A percentile compares a stretch with the other conserved stretches of the same genome.
Conservation (phyloP, 495 filamentous ascomycete species). For the Pyronema omphalodes region DNA sequence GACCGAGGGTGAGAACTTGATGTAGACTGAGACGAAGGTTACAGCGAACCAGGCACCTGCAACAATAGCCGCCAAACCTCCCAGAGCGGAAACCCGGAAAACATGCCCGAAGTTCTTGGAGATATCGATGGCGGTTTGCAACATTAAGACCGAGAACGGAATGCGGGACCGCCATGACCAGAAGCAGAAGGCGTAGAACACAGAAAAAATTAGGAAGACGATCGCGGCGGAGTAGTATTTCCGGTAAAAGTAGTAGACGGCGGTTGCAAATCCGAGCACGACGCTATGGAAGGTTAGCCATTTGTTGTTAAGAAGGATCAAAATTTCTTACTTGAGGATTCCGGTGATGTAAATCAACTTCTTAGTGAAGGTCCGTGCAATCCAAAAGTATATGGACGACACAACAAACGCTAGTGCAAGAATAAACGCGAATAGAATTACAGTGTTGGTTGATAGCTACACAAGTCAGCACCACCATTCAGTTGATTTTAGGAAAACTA, state of each 20-base stretch:
- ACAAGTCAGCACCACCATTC: background rate
- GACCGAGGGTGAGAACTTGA: slow-evolving; percentile 51
- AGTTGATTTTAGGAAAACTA: background rate
- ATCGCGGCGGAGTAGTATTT: slow-evolving; percentile 68
- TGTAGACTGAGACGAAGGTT: slow-evolving; percentile 50
- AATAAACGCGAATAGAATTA: slow-evolving; percentile 66
- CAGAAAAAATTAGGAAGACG: slow-evolving; percentile 62
- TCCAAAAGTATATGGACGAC: slow-evolving; percentile 55
- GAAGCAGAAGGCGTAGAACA: slow-evolving; percentile 65
- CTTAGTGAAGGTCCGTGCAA: slow-evolving; percentile 68
- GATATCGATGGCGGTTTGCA: slow-evolving; percentile 77
- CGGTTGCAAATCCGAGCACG: slow-evolving; percentile 47
- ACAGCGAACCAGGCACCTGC: slow-evolving; percentile 50
- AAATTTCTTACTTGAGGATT: slow-evolving; percentile 34
- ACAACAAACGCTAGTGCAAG: slow-evolving; percentile 52
- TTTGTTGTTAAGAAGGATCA: background rate
- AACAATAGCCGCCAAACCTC: slow-evolving; percentile 51
- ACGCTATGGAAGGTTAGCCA: slow-evolving; percentile 24
- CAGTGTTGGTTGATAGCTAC: slow-evolving; percentile 57
- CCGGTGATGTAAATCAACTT: slow-evolving; percentile 78
- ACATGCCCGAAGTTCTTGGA: slow-evolving; percentile 67
- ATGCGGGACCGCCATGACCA: slow-evolving; percentile 73
- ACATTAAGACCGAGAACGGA: slow-evolving; percentile 75
- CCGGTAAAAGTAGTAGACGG: slow-evolving; percentile 44
- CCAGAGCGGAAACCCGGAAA: slow-evolving; percentile 65